Base-by-base conservation (phyloP, 164 flowering plant species). In the Chimonanthus praecox region DNA sequence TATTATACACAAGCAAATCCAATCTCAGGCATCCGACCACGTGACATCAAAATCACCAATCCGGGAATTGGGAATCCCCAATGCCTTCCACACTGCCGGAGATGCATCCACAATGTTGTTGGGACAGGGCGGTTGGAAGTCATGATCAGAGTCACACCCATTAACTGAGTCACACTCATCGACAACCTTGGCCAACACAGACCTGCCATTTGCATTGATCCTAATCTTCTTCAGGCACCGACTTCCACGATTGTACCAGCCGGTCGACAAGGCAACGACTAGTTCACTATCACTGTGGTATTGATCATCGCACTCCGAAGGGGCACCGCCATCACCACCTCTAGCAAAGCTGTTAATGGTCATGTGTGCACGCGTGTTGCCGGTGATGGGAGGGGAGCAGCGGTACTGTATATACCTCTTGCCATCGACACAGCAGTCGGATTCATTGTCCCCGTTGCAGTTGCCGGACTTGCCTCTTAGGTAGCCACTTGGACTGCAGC, bases 301-400 rank as follows among this genome's bases (percentile, higher is more conserved):
- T 18, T 72, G 13, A n/a, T 47, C 50, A 74, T 80, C 83, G 68
- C 83, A 80, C 43, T 75, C 77, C 0, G 78, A 80, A 18, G 74
- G 63, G n/a, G 67, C 83, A 5, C 83, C 81, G 6, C 81, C 83
- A 62, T 75, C 81, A 1, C 74, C 74, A 4, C 81, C 80, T 8
- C 60, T 47, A 46, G 69, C 67, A 13, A 78, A 80, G 47, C 71
- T 68, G 70, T 81, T 81, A 11, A 72, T 33, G 10, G 81, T 78
- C 21, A 80, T 45, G 7, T 2, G 4, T 15, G 78, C 82, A 43
- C 11, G 47, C 3, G 80, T 80, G 3, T 49, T 21, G 15, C 63
- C 49, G 0, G 82, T 63, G 11, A 78, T 64, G 0, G 76, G 68
- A 11, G 80, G 83, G 3, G 76, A 80, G 58, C 83, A 80, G 2